A percentile compares a stretch with the other conserved stretches of the same genome.
These are phyloP conservation scores for Neonectria punicea DNA, from an alignment of 2,329 filamentous ascomycete genomes.

Conservation along the genomic window DNA sequence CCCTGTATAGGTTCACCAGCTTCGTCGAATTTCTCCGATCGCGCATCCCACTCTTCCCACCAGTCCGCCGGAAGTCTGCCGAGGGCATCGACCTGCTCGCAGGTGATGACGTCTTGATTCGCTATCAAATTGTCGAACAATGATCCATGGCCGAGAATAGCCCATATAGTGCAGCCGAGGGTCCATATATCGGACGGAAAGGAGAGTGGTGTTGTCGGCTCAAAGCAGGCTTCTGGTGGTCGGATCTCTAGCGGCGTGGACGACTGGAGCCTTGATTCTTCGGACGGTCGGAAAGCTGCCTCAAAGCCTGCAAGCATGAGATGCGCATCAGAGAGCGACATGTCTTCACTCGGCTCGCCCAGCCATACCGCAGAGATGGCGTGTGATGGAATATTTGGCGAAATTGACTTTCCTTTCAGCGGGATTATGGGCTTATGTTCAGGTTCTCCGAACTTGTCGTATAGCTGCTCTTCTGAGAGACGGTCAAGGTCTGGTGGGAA, in stretches of 20 bases:
- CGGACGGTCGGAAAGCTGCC: slow-evolving; percentile 43
- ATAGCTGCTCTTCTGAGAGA: not conserved
- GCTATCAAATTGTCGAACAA: slow-evolving; percentile 22
- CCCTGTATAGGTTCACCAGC: not conserved
- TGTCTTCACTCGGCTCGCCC: not conserved
- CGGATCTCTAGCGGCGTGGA: slow-evolving; percentile 43
- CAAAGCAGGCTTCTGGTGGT: slow-evolving; percentile 49
- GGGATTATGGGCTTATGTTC: not conserved
- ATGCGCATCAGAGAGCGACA: not conserved
- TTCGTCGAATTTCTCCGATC: not conserved
- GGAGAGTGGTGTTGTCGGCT: slow-evolving; percentile 45
- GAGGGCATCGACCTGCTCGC: slow-evolving; percentile 32
- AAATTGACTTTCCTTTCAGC: not conserved
- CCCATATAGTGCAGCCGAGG: slow-evolving; percentile 50
- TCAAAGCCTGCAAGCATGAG: not conserved
- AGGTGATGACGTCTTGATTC: slow-evolving; percentile 21
- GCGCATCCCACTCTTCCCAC: not conserved
- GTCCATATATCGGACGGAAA: slow-evolving; percentile 54
- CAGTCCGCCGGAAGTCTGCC: slow-evolving; percentile 21
- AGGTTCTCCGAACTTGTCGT: slow-evolving; percentile 3
- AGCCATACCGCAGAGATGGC: not conserved
- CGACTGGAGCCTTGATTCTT: slow-evolving; percentile 38
- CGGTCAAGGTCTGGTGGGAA: slow-evolving; percentile 30
- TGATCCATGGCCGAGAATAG: slow-evolving; percentile 42
- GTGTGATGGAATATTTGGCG: not conserved